phyloP scores from a whole-genome alignment of 805 yeast species.

The Komagataella populi region DNA sequence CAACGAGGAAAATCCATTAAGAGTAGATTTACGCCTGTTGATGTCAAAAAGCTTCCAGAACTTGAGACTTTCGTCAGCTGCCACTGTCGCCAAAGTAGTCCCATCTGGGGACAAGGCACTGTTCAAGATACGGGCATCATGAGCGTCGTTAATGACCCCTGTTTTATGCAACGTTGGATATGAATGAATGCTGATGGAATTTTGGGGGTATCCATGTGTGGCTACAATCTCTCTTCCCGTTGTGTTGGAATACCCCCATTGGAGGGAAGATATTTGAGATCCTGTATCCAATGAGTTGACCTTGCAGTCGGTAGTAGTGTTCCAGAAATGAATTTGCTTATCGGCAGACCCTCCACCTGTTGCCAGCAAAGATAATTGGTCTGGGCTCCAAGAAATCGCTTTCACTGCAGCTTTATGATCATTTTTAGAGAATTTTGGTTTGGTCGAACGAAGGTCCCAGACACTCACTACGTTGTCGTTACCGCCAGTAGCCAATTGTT shows the following conservation, averaged over 20 bases:
- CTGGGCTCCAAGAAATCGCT: slow-evolving; percentile 92
- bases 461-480: slow-evolving; percentile 87
- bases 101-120: slow-evolving; percentile 86
- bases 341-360: slow-evolving; percentile 96
- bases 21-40: neutral
- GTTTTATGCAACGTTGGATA: slow-evolving; percentile 79
- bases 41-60: slow-evolving; percentile 83
- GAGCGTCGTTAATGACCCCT: slow-evolving; percentile 78
- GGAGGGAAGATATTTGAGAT: slow-evolving; percentile 85
- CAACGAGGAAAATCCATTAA: neutral
- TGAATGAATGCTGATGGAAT: slow-evolving; percentile 70
- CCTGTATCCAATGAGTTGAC: slow-evolving; percentile 83
- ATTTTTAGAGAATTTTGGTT: slow-evolving; percentile 63
- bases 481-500: slow-evolving; percentile 83
- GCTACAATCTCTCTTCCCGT: slow-evolving; percentile 80
- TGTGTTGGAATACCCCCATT: slow-evolving; percentile 74
- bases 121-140: slow-evolving; percentile 74
- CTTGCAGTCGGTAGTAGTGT: slow-evolving; percentile 79
- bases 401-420: slow-evolving; percentile 91
- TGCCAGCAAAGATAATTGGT: slow-evolving; percentile 70
- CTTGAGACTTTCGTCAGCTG: slow-evolving; percentile 92
- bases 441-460: slow-evolving; percentile 71
- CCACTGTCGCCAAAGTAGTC: slow-evolving; percentile 82
- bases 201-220: slow-evolving; percentile 88
- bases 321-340: slow-evolving; percentile 87